Evolutionary conservation across 768 basidiomycete species (phyloP).

Genomic region (Psilocybe cubensis): DNA sequence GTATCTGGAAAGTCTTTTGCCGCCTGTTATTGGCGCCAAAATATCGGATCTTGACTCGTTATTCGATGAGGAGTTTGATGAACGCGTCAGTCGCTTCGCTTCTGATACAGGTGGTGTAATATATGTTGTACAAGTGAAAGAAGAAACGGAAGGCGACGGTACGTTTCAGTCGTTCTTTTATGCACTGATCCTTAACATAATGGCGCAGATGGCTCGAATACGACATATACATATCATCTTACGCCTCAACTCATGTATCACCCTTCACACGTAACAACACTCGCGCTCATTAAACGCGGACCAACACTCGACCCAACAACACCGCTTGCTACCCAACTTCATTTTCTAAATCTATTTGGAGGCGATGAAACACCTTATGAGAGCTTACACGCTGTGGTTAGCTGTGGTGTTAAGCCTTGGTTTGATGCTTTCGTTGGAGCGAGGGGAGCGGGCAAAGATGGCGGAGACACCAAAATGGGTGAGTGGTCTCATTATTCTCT

Average conservation of each 20-base stretch:
- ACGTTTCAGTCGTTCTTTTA: constrained; percentile 22
- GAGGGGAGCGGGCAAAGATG: constrained; percentile 73
- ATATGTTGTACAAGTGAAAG: constrained; percentile 81
- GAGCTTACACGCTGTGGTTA: constrained; percentile 92
- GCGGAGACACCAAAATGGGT: constrained; percentile 84
- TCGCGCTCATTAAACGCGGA: constrained; percentile 94
- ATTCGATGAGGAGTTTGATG: constrained; percentile 77
- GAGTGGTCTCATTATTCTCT: constrained; percentile 11
- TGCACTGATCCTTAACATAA: constrained; percentile 8
- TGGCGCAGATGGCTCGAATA: constrained; percentile 61
- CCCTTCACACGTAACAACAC: constrained; percentile 76
- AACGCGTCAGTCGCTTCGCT: constrained; percentile 76
- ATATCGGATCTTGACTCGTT: constrained; percentile 66
- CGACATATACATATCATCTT: constrained; percentile 68
- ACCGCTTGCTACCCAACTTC: constrained; percentile 84
- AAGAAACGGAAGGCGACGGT: constrained; percentile 82
- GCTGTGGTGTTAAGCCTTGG: constrained; percentile 95
- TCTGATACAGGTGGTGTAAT: constrained; percentile 75
- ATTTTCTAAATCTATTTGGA: constrained; percentile 90
- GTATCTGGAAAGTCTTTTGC: constrained; percentile 75
- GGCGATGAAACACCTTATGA: constrained; percentile 93
- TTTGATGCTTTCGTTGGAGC: constrained; percentile 97
- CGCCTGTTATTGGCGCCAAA: constrained; percentile 79
- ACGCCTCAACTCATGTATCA: constrained; percentile 81
- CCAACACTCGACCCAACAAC: constrained; percentile 79